Conservation (phyloP, 2,329 filamentous ascomycete species). For the Alternaria sp. region DNA sequence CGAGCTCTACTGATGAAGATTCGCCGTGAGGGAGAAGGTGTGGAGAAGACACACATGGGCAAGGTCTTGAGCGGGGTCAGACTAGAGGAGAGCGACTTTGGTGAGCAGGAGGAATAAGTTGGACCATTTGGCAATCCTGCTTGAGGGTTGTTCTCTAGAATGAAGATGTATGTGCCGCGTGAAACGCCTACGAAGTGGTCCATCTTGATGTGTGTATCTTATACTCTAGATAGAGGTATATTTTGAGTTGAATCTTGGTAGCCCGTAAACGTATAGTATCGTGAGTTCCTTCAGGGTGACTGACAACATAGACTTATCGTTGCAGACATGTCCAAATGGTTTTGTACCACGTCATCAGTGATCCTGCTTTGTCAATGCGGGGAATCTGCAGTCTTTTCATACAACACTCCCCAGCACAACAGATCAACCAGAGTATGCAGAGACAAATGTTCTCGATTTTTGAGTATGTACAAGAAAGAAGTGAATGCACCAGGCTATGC, state of each 20-base stretch:
- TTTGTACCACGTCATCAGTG: neutral
- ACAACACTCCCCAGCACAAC: neutral
- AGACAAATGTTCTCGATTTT: neutral
- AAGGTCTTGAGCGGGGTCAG: constrained; percentile 48
- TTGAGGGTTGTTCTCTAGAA: neutral
- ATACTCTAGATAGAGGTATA: neutral
- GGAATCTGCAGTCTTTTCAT: neutral
- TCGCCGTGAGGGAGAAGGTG: constrained; percentile 48
- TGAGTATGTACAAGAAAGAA: constrained; percentile 27
- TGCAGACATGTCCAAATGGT: neutral
- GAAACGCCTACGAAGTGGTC: neutral
- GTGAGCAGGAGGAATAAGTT: neutral
- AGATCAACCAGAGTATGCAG: neutral
- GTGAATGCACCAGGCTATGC: constrained; percentile 13
- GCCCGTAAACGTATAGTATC: neutral
- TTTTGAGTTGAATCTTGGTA: neutral
- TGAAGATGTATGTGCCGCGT: neutral
- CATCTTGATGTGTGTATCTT: neutral
- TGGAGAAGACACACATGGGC: constrained; percentile 58
- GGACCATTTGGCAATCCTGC: neutral
- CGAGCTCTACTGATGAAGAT: constrained; percentile 46
- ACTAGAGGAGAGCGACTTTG: constrained; percentile 48
- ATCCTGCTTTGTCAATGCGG: neutral
- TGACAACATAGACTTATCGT: neutral
- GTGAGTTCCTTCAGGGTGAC: neutral